phyloP scores from a whole-genome alignment of 139 green algal species.

The Chlorella ohadii region DNA sequence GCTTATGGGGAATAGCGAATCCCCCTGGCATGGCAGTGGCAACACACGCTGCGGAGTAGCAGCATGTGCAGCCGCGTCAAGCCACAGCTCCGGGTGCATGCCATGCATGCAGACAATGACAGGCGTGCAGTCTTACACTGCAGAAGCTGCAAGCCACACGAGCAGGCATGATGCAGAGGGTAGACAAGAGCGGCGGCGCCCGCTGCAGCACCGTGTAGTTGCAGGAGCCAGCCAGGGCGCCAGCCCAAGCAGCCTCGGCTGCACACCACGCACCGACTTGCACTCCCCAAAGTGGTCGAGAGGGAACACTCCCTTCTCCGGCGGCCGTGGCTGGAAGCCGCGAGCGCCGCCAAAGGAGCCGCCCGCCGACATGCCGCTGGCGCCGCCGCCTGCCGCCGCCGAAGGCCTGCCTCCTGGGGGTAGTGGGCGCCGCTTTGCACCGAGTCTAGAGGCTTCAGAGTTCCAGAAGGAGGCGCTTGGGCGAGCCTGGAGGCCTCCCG shows the following conservation, averaged over 20 bases:
- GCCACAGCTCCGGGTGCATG: too few relatives aligned
- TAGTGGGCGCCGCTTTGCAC: neutral
- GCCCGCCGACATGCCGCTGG: constrained; percentile 20
- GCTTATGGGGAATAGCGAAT: too few relatives aligned
- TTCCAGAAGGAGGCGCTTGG: neutral
- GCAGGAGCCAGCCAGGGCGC: neutral
- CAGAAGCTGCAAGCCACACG: too few relatives aligned
- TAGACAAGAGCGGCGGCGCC: too few relatives aligned
- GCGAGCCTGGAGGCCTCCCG: neutral
- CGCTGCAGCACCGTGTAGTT: too few relatives aligned
- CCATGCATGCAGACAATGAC: too few relatives aligned
- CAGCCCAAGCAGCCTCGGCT: neutral
- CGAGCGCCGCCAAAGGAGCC: constrained; percentile 75
- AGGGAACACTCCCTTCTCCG: constrained; percentile 97
- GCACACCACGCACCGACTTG: constrained; percentile 63
- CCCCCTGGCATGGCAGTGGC: too few relatives aligned
- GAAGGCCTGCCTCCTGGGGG: neutral
- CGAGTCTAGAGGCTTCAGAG: neutral
- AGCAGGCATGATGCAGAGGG: too few relatives aligned
- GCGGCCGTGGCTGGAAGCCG: constrained; percentile 69
- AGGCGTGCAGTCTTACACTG: too few relatives aligned
- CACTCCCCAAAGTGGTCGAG: constrained; percentile 97
- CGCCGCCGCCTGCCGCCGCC: neutral
- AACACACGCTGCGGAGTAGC: too few relatives aligned
- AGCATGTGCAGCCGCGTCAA: too few relatives aligned